Evolutionary conservation across 345 rosid genomes (phyloP).

Genomic region (Eucalyptus coolabah): DNA sequence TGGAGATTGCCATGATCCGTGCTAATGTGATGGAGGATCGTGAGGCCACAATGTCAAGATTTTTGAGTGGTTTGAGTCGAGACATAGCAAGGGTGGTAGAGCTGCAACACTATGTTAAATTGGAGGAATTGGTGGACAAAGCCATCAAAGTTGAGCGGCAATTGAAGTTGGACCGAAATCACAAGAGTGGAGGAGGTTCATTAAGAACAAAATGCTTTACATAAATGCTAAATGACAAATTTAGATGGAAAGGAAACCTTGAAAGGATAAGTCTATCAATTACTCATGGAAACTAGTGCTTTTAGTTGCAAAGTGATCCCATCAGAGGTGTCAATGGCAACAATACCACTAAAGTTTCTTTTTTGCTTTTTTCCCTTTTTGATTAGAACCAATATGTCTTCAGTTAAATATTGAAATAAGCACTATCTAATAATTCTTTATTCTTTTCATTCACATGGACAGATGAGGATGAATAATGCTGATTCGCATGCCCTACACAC

Average conservation of each 20-base stretch:
- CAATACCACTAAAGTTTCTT: not conserved
- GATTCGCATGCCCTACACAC: not conserved
- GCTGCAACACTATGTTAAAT: no score
- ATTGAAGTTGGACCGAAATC: no score
- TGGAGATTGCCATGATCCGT: no score
- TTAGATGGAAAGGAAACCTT: not conserved
- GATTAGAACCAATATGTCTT: not conserved
- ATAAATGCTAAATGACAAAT: not conserved
- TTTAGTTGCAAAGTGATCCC: not conserved
- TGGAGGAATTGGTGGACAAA: no score
- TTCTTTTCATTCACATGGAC: not conserved
- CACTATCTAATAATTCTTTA: not conserved
- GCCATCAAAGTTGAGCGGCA: no score
- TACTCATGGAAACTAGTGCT: not conserved
- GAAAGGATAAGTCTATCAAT: not conserved
- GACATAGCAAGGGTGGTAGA: no score
- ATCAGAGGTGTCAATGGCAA: not conserved
- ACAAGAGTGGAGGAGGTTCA: no score
- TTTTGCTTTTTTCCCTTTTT: no score
- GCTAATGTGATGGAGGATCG: no score
- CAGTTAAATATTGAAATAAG: not conserved
- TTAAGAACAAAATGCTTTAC: not conserved
- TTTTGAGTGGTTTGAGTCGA: no score
- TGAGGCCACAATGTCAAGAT: no score
- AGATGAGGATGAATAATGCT: not conserved